Conservation (phyloP, 2,329 filamentous ascomycete genomes). For the Harringtonia aguacate region DNA sequence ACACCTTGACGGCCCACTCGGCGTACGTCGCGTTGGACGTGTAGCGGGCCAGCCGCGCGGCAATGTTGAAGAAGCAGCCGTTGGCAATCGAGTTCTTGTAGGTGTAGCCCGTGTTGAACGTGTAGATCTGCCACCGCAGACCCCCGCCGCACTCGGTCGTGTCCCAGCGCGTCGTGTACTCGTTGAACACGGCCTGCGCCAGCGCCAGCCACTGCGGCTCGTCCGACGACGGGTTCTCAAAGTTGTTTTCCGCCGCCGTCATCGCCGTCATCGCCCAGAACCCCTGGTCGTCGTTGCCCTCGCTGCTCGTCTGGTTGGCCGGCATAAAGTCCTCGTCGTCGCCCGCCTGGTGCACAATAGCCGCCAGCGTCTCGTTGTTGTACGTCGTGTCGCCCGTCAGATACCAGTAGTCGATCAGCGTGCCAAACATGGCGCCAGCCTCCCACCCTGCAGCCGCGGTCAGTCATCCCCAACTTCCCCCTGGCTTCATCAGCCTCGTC, state of each 20-base stretch:
- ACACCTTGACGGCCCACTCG: slow-evolving; percentile 63
- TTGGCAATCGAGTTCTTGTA: slow-evolving; percentile 62
- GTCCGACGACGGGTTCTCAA: slow-evolving; percentile 52
- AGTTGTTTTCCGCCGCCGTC: slow-evolving; percentile 66
- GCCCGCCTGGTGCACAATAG: slow-evolving; percentile 49
- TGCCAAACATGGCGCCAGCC: slow-evolving; percentile 59
- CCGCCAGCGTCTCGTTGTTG: slow-evolving; percentile 47
- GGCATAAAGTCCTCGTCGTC: slow-evolving; percentile 56
- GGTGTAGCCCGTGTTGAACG: slow-evolving; percentile 60
- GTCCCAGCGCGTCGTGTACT: slow-evolving; percentile 64
- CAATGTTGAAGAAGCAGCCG: slow-evolving; percentile 59
- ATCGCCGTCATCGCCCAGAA: slow-evolving; percentile 83
- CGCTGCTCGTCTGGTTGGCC: slow-evolving; percentile 47
- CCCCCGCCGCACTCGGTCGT: slow-evolving; percentile 56
- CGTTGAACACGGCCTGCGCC: slow-evolving; percentile 70
- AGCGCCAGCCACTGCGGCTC: slow-evolving; percentile 68
- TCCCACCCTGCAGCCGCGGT: slow-evolving; percentile 51
- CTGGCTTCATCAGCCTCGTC: not conserved
- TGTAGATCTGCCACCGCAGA: slow-evolving; percentile 77
- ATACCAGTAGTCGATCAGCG: slow-evolving; percentile 62
- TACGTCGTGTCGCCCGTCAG: slow-evolving; percentile 57
- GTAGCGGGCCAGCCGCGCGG: slow-evolving; percentile 62
- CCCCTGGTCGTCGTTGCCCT: slow-evolving; percentile 67
- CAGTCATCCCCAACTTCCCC: slow-evolving; percentile 9
- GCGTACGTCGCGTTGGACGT: slow-evolving; percentile 71